Percentiles rank a stretch among this genome's conserved stretches.
These are phyloP conservation scores for Primulina huaijiensis DNA, from an alignment of 257 asterid genomes.

Conservation along the genomic window DNA sequence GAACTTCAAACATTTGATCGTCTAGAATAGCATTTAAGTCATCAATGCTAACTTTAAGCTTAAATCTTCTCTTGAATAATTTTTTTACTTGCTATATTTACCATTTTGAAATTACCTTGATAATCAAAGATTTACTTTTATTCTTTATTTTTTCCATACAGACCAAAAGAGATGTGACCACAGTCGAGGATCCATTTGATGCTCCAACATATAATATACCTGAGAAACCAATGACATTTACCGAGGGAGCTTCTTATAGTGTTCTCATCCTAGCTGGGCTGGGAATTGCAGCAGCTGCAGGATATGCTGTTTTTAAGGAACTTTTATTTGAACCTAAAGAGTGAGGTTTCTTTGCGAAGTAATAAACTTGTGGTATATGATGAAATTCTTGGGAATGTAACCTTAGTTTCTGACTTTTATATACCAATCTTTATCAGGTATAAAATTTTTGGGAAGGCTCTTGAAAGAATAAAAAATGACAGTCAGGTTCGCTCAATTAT, in stretches of 20 bases:
- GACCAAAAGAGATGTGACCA: slow-evolving; percentile 47
- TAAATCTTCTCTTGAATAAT: neutral
- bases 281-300: slow-evolving; percentile 59
- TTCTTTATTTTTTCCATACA: slow-evolving; percentile 19
- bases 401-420: neutral
- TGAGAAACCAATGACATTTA: slow-evolving; percentile 57
- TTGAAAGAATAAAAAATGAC: slow-evolving; percentile 56
- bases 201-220: slow-evolving; percentile 65
- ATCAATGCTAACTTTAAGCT: neutral
- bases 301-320: slow-evolving; percentile 57
- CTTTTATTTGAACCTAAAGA: slow-evolving; percentile 63
- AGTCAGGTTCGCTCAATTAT: slow-evolving; percentile 45
- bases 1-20: neutral
- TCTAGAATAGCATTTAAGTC: neutral
- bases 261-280: slow-evolving; percentile 57
- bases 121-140: neutral
- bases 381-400: neutral
- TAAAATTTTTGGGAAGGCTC: slow-evolving; percentile 58
- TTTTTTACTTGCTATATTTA: neutral
- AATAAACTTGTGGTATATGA: neutral
- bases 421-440: slow-evolving; percentile 32
- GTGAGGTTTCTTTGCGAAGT: slow-evolving; percentile 28
- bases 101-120: neutral
- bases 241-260: slow-evolving; percentile 64
- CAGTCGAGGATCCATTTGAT: slow-evolving; percentile 58